These are phyloP conservation scores for Pythium brassicae DNA, from an alignment of 352 stramenopile genomes.

Conservation along the genomic window DNA sequence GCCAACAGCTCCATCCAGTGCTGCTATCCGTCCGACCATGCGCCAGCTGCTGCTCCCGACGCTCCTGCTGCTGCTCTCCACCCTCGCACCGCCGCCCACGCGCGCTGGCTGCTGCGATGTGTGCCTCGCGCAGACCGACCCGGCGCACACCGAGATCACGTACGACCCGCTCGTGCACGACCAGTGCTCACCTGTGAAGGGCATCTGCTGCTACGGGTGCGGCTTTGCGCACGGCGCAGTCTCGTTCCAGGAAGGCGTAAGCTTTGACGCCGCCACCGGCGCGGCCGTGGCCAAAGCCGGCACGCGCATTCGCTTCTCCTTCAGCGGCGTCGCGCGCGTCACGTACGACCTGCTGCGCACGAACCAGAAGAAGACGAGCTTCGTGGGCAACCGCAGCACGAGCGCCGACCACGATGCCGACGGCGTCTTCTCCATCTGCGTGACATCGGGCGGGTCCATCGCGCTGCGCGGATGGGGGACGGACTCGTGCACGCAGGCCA, in stretches of 20 bases:
- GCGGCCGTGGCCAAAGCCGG: constrained; percentile 23
- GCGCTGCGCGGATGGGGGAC: constrained; percentile 56
- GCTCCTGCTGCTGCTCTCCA: neutral
- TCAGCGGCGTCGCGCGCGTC: constrained; percentile 42
- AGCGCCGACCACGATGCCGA: constrained; percentile 22
- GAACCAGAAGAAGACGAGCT: constrained; percentile 61
- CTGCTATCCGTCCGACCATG: too few species aligned
- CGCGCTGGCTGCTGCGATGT: constrained; percentile 32
- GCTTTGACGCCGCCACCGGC: constrained; percentile 22
- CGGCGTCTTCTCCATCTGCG: constrained; percentile 58
- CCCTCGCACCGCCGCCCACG: constrained; percentile 3
- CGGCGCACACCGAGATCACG: constrained; percentile 20
- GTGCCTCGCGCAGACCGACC: constrained; percentile 37
- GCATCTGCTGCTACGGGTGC: constrained; percentile 56
- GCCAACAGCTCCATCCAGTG: too few species aligned
- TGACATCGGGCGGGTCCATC: constrained; percentile 42
- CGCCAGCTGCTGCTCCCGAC: too few species aligned
- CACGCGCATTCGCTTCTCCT: constrained; percentile 51
- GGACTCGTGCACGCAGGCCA: constrained; percentile 47
- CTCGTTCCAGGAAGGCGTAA: constrained; percentile 31
- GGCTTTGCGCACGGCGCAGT: constrained; percentile 30
- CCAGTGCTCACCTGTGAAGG: constrained; percentile 29
- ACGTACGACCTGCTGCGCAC: constrained; percentile 56
- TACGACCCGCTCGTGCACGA: constrained; percentile 43
- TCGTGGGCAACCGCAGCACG: constrained; percentile 29